These are phyloP conservation scores for Podaxis mareebaensis DNA, from an alignment of 768 basidiomycete genomes.

Conservation along the genomic window DNA sequence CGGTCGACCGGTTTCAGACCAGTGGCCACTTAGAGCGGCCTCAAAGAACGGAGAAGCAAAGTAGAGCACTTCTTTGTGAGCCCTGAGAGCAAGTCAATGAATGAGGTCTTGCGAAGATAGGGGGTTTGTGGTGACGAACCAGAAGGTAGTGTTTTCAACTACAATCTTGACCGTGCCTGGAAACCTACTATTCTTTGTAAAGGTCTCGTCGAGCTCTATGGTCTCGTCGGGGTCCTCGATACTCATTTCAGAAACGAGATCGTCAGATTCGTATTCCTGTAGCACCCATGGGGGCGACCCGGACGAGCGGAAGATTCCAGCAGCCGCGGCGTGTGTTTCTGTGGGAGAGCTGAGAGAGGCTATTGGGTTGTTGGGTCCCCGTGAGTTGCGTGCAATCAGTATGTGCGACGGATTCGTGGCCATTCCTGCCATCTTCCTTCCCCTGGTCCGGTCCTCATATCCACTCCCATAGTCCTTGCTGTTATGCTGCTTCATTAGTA, in stretches of 20 bases:
- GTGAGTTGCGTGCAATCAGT: constrained; percentile 84
- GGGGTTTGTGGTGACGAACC: constrained; percentile 48
- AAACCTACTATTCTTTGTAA: constrained; percentile 63
- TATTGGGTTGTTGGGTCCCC: constrained; percentile 73
- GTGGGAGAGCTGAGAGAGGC: constrained; percentile 83
- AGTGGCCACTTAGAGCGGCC: constrained; percentile 85
- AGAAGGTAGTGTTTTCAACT: constrained; percentile 88
- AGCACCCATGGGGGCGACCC: constrained; percentile 80
- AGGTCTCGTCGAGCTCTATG: constrained; percentile 82
- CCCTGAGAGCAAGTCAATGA: constrained; percentile 47
- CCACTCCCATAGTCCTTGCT: not conserved
- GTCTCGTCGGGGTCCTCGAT: constrained; percentile 66
- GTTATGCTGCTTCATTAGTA: not conserved
- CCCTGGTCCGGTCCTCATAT: not conserved
- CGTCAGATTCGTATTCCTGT: constrained; percentile 73
- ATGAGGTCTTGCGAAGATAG: constrained; percentile 5
- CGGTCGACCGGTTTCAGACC: constrained; percentile 87
- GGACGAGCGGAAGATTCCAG: constrained; percentile 81
- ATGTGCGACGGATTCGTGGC: constrained; percentile 83
- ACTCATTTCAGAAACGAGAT: constrained; percentile 67
- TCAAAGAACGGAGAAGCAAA: constrained; percentile 97
- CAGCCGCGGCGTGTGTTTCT: constrained; percentile 85
- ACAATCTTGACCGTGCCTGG: constrained; percentile 91
- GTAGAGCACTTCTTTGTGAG: constrained; percentile 87
- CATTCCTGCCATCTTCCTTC: constrained; percentile 33